A percentile compares a stretch with the other conserved stretches of the same genome.
Evolutionary conservation across 495 filamentous ascomycete species (phyloP).

Genomic region (Penicillium flavigenum): DNA sequence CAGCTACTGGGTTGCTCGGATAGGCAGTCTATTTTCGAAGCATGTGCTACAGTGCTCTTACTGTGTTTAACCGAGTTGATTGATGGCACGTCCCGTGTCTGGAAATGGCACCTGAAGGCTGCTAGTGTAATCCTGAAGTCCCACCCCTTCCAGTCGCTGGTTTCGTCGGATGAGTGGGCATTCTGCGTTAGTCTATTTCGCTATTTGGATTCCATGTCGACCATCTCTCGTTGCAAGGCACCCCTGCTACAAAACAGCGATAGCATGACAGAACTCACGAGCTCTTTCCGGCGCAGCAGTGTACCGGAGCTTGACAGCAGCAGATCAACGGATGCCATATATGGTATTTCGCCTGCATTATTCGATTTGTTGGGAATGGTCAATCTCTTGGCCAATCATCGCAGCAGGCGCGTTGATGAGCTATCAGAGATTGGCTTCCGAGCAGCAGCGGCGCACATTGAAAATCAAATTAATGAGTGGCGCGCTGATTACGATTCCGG

Average conservation of each 20-base stretch:
- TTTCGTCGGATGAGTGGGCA: slow-evolving; percentile 20
- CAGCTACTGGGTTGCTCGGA: slow-evolving; percentile 16
- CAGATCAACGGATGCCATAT: slow-evolving; percentile 23
- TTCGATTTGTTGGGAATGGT: slow-evolving; percentile 32
- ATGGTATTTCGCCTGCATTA: slow-evolving; percentile 24
- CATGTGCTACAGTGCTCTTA: slow-evolving; percentile 27
- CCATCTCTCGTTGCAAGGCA: slow-evolving; percentile 33
- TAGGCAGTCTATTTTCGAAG: slow-evolving; percentile 24
- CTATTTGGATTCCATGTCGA: slow-evolving; percentile 36
- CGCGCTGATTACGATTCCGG: slow-evolving; percentile 13
- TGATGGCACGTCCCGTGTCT: slow-evolving; percentile 27
- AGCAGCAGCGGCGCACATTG: slow-evolving; percentile 26
- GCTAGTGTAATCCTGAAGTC: slow-evolving; percentile 31
- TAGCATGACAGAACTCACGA: slow-evolving; percentile 23
- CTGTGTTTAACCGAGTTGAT: slow-evolving; percentile 32
- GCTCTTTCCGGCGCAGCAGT: slow-evolving; percentile 14
- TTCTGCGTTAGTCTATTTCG: slow-evolving; percentile 33
- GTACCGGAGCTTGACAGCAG: slow-evolving; percentile 6
- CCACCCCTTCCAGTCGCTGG: slow-evolving; percentile 15
- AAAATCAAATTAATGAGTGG: slow-evolving; percentile 27
- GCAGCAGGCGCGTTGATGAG: slow-evolving; percentile 30
- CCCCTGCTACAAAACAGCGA: slow-evolving; percentile 24
- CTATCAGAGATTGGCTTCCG: slow-evolving; percentile 34
- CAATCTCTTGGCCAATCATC: slow-evolving; percentile 31
- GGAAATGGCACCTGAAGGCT: slow-evolving; percentile 37